A percentile compares a stretch with the other conserved stretches of the same genome.
Conservation (phyloP, 1,284 basidiomycete species). For the Phylloporus sp. region DNA sequence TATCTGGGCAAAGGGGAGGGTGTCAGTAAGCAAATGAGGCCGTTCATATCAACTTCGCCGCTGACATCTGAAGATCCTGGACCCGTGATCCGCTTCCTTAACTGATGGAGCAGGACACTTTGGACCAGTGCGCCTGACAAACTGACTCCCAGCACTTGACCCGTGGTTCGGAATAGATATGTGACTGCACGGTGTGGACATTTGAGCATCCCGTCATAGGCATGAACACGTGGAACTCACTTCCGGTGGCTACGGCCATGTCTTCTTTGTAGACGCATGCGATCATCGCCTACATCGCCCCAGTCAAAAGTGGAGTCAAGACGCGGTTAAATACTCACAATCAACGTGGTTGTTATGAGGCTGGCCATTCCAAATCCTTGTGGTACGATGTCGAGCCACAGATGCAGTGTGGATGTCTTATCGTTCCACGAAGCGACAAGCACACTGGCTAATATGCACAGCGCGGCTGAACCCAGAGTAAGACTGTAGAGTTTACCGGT, state of each 20-base stretch:
- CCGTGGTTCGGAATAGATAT: constrained; percentile 89
- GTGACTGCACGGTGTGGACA: constrained; percentile 63
- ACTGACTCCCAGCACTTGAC: constrained; percentile 90
- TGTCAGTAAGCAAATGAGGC: constrained; percentile 33
- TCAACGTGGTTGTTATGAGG: constrained; percentile 83
- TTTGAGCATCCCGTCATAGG: constrained; percentile 10
- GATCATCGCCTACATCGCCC: constrained; percentile 75
- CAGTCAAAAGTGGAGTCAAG: constrained; percentile 7
- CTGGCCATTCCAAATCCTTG: constrained; percentile 86
- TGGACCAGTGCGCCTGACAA: constrained; percentile 85
- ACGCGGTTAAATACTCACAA: constrained; percentile 56
- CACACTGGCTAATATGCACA: constrained; percentile 63
- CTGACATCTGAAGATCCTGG: constrained; percentile 75
- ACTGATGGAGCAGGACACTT: constrained; percentile 71
- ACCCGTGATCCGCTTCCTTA: constrained; percentile 78
- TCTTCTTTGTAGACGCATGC: constrained; percentile 82
- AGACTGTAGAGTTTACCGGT: constrained; percentile 84
- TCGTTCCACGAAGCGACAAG: constrained; percentile 71
- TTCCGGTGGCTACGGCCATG: constrained; percentile 86
- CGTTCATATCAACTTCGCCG: constrained; percentile 35
- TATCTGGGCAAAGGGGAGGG: constrained; percentile 53
- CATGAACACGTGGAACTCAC: constrained; percentile 56
- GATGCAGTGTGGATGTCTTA: constrained; percentile 65
- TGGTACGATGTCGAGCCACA: constrained; percentile 82
- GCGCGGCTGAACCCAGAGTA: constrained; percentile 64